Percentiles rank a stretch among this genome's conserved stretches.
Evolutionary conservation across 192 early-diverging fungal species (phyloP).

Genomic region (Umbelopsis sp.): DNA sequence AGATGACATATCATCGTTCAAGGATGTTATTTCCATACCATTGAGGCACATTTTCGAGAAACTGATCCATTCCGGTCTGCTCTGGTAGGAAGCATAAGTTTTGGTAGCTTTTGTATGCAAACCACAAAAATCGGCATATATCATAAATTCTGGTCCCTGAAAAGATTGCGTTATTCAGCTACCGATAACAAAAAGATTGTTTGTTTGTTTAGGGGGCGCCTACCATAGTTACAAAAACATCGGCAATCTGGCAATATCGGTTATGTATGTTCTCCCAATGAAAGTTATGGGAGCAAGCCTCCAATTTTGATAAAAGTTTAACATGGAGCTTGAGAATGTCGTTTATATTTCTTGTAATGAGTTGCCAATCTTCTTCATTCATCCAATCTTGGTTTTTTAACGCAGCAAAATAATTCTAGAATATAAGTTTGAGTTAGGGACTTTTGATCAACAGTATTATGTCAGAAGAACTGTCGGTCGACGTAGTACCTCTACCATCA

Average conservation of each 20-base stretch:
- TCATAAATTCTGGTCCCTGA: slow-evolving; percentile 5
- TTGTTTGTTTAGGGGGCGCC: background rate
- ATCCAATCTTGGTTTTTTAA: slow-evolving; percentile 11
- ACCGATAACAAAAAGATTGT: background rate
- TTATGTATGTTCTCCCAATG: slow-evolving; percentile 14
- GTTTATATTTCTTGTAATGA: background rate
- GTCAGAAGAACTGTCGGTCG: background rate
- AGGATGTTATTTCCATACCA: slow-evolving; percentile 1
- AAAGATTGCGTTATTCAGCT: background rate
- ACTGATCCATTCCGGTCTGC: slow-evolving; percentile 33
- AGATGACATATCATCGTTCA: background rate
- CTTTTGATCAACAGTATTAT: background rate
- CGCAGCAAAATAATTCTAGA: slow-evolving; percentile 1
- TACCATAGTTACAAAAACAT: slow-evolving; percentile 15
- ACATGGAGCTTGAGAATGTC: slow-evolving; percentile 2
- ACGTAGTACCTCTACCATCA: slow-evolving; percentile 35
- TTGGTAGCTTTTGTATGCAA: slow-evolving; percentile 29
- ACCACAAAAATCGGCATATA: slow-evolving; percentile 14
- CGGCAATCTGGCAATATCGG: slow-evolving; percentile 12
- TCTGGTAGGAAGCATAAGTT: slow-evolving; percentile 27
- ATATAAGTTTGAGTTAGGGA: background rate
- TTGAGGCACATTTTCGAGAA: slow-evolving; percentile 32
- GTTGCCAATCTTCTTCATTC: background rate
- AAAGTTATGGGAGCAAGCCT: slow-evolving; percentile 8
- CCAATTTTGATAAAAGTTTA: background rate